Evolutionary conservation across 345 rosid species (phyloP), one percentile per base, ranked within the genome.

Genomic region (Euphorbia peplus): DNA sequence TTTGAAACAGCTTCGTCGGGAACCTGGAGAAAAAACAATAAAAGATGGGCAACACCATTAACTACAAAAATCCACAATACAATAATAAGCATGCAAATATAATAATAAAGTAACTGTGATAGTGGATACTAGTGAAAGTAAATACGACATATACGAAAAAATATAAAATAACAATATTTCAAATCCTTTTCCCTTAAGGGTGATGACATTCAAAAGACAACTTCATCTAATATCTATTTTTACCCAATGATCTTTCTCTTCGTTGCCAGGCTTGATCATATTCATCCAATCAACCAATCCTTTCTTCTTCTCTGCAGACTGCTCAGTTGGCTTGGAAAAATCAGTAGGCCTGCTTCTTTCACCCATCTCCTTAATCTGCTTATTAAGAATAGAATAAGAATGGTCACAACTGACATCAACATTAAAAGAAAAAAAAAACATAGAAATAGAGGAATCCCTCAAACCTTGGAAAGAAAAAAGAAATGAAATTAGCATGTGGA

Each of bases 241-340:
- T 75, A 88, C 93, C 96, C 93, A 90, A 73, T 95, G 96, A 78
- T 95, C 99, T 79, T 95, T 95, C 85, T 92, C 99, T 75, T 95
- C 99, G 52, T 82, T 89, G 55, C 79, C 90, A 69, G 95, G 99
- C 86, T 92, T 95, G 39, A 92, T 90, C 44, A 80, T 21, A 84
- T 86, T 90, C 88, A 95, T 81, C 99, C 97, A 95, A 70, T 95
- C 95, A 73, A 77, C 76, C 66, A 91, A 63, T 18, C 92, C 97
- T 75, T 84, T 92, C 75, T 86, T 95, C 81, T 76, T 92, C 73
- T 92, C 99, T 12, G 81, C 61, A 76, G 84, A 39, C 76, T 77
- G 95, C 57, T 95, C 98, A 73, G 77, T 71, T 39, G 80, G 66
- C 78, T 80, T 90, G 15, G 65, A 69, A 44, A 83, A 51, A 66